Evolutionary conservation across 495 filamentous ascomycete species (phyloP), one percentile per base, ranked within the genome.

Genomic region (Penicillium mononematosum): DNA sequence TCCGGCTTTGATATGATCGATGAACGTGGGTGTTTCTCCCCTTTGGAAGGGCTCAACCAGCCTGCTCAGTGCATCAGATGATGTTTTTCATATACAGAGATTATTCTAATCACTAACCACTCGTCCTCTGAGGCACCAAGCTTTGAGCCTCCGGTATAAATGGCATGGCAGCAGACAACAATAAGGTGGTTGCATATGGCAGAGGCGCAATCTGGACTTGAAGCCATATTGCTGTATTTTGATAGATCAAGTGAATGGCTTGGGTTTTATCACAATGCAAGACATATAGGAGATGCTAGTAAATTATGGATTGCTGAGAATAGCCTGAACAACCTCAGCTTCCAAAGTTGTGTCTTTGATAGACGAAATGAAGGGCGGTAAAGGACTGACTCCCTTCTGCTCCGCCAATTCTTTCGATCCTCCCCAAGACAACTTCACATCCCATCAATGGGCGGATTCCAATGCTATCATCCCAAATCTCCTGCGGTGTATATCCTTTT

Each of bases 151-250:
- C 86, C 85, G 17, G 80, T 69, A 77, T 88, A 94, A 32, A 94
- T 90, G 0, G 83, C 88, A 67, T 95, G 90, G 61, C 90, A 90
- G 70, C 89, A 91, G 46, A 93, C 87, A 44, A 93, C 70, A 4
- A 94, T 82, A 0, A 93, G 77, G 61, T 88, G 71, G 12, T 39
- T 64, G 52, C 48, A 59, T 5, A 32, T n/a, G 25, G 49, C 41
- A 34, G 56, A 24, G 44, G 16, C 9, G 17, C 20, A 24, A 4
- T 36, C 27, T 22, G 7, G 8, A 10, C 16, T 34, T 36, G 48
- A 45, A 12, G 45, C 11, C 50, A 50, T 56, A 6, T 22, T 38
- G 19, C 6, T 24, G 14, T 25, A 27, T 20, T n/a, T 22, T 27
- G 36, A 0, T 4, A 17, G 36, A 39, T 39, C n/a, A 39, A 39